Evolutionary conservation across 108 stramenopile genomes (phyloP).

Genomic region (Nitzschia sp.): DNA sequence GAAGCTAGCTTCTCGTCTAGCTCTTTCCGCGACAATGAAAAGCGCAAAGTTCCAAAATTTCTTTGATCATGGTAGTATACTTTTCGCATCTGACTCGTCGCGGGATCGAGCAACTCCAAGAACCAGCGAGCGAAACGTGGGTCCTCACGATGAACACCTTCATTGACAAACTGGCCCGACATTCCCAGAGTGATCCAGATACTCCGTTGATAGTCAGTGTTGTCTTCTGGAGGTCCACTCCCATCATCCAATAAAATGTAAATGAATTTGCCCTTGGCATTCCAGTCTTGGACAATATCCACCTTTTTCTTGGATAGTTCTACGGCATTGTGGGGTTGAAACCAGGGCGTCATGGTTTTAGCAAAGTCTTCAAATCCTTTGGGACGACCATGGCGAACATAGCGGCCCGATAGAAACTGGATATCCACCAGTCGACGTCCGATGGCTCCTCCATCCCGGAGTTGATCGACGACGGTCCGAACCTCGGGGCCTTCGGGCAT

Average conservation of each 20-base stretch:
- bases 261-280: slow-evolving; percentile 87
- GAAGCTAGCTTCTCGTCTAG: slow-evolving; percentile 64
- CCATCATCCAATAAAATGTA: slow-evolving; percentile 73
- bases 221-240: background rate
- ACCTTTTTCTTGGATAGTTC: slow-evolving; percentile 4
- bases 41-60: slow-evolving; percentile 82
- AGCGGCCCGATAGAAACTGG: slow-evolving; percentile 77
- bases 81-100: slow-evolving; percentile 23
- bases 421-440: slow-evolving; percentile 65
- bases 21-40: slow-evolving; percentile 63
- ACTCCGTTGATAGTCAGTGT: slow-evolving; percentile 62
- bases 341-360: slow-evolving; percentile 66
- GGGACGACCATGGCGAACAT: slow-evolving; percentile 69
- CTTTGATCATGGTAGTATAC: slow-evolving; percentile 69
- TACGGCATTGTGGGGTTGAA: background rate
- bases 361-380: slow-evolving; percentile 71
- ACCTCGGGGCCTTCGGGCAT: slow-evolving; percentile 94
- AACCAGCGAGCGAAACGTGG: slow-evolving; percentile 60
- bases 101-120: slow-evolving; percentile 45
- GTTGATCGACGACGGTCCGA: slow-evolving; percentile 72
- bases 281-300: slow-evolving; percentile 67
- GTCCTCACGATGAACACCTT: slow-evolving; percentile 32
- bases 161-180: slow-evolving; percentile 75
- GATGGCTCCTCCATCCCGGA: slow-evolving; percentile 55
- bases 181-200: slow-evolving; percentile 90